phyloP scores from a whole-genome alignment of 345 rosid species.

The Arabidopsis arenosa region DNA sequence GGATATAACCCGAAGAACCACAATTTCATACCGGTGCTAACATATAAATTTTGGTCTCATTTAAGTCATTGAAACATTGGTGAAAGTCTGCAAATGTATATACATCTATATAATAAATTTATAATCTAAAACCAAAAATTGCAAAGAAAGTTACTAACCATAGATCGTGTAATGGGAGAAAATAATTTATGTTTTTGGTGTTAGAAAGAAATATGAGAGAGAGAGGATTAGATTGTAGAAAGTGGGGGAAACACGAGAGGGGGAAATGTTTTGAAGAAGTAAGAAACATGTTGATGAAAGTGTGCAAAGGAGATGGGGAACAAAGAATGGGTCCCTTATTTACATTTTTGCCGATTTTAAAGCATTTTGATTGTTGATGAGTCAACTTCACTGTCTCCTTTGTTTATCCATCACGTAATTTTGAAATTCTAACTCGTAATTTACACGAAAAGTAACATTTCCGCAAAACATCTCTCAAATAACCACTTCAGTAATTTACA shows the following conservation, averaged over 20 bases:
- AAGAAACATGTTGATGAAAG: slow-evolving; percentile 48
- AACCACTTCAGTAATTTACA: slow-evolving; percentile 19
- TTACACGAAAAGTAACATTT: slow-evolving; percentile 33
- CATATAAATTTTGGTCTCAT: not conserved
- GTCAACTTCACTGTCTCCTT: slow-evolving; percentile 67
- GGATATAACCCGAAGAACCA: not conserved
- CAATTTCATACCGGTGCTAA: not conserved
- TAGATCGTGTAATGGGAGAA: not conserved
- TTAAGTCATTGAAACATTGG: not conserved
- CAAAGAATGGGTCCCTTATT: slow-evolving; percentile 64
- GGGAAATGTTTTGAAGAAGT: not conserved
- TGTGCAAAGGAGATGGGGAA: slow-evolving; percentile 58
- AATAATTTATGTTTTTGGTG: not conserved
- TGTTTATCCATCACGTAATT: slow-evolving; percentile 44
- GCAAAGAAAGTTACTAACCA: not conserved
- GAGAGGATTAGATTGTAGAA: not conserved
- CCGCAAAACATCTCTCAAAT: slow-evolving; percentile 13
- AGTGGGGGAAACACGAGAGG: slow-evolving; percentile 7
- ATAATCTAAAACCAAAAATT: not conserved
- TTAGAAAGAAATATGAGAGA: slow-evolving; percentile 13
- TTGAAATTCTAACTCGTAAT: slow-evolving; percentile 25
- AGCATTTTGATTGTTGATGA: slow-evolving; percentile 53
- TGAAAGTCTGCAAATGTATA: not conserved
- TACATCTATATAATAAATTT: not conserved
- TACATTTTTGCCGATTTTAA: slow-evolving; percentile 38